Base-by-base conservation (phyloP, 78 protist species). In the Anaeramoeba ignava region DNA sequence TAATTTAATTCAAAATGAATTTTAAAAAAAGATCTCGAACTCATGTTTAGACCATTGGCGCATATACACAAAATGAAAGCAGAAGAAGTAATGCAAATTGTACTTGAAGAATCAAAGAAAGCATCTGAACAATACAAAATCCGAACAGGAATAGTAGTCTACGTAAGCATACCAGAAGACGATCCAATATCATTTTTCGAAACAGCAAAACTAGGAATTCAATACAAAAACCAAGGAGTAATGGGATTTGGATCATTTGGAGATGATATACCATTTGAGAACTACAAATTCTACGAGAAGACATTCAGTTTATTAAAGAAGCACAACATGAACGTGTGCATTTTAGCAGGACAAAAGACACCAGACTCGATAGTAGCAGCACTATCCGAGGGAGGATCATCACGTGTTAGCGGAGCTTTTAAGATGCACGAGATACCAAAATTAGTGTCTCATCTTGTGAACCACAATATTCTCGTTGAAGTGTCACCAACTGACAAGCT, bases 221-320 rank as follows among this genome's bases (percentile, higher is more conserved):
- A 1, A 1, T 84, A 27, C 81, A 31, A 81, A 3, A 40, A 37
- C 12, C 2, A 85, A 40, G 79, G 89, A 33, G 90, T 91, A 0
- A 12, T 40, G 33, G 94, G 91, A 38, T 91, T 91, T 42, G 94
- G 91, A 81, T 84, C 82, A 0, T 91, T 54, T 36, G 86, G 86
- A 3, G 86, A 54, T 8, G 86, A 82, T n/a, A 67, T 84, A n/a
- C 12, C 78, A 39, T 82, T 83, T 17, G n/a, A n/a, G 0, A 68
- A 83, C 67, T 67, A 78, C 83, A 38, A 79, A 3, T 79, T 82
- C 33, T 90, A 41, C 78, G 2, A 38, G 17, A 36, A 81, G 42
- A 91, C 93, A 12, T 89, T 91, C 3, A 41, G 81, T 3, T 87
- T 68, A 0, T 84, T 91, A 38, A 91, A 89, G 85, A 38, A 87